Conservation (phyloP, 345 rosid species). For the Syzygium aqueum region DNA sequence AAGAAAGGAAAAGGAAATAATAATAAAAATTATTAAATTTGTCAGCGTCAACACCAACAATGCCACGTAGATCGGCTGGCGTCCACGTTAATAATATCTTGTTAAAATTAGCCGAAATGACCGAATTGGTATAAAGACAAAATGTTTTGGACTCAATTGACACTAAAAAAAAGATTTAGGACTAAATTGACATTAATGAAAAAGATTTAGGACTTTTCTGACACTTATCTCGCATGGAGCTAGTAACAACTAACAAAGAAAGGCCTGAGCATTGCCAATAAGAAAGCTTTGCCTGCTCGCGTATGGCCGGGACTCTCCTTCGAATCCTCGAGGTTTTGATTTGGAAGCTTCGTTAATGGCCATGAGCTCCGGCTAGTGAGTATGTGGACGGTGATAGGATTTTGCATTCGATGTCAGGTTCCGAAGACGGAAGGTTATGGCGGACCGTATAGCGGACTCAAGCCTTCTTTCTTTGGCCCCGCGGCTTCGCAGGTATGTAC, state of each 20-base stretch:
- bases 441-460: slow-evolving; percentile 61
- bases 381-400: not conserved
- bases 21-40: too few species aligned
- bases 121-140: too few species aligned
- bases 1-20: too few species aligned
- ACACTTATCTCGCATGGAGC: too few species aligned
- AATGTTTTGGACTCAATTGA: too few species aligned
- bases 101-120: too few species aligned
- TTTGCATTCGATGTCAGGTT: slow-evolving; percentile 15
- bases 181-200: too few species aligned
- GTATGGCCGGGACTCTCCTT: slow-evolving; percentile 17
- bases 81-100: too few species aligned
- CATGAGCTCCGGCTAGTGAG: not conserved
- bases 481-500: slow-evolving; percentile 39
- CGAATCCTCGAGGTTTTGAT: slow-evolving; percentile 34
- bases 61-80: too few species aligned
- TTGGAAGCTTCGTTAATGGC: not conserved
- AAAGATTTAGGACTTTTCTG: too few species aligned
- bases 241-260: slow-evolving; percentile 11
- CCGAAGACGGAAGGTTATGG: slow-evolving; percentile 49
- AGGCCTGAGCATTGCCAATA: slow-evolving; percentile 2
- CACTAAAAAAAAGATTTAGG: too few species aligned
- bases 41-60: too few species aligned
- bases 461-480: slow-evolving; percentile 60
- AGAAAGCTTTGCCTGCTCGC: not conserved